Evolutionary conservation across 140 eudicot genomes (phyloP).

Genomic region (Oenanthe javanica): DNA sequence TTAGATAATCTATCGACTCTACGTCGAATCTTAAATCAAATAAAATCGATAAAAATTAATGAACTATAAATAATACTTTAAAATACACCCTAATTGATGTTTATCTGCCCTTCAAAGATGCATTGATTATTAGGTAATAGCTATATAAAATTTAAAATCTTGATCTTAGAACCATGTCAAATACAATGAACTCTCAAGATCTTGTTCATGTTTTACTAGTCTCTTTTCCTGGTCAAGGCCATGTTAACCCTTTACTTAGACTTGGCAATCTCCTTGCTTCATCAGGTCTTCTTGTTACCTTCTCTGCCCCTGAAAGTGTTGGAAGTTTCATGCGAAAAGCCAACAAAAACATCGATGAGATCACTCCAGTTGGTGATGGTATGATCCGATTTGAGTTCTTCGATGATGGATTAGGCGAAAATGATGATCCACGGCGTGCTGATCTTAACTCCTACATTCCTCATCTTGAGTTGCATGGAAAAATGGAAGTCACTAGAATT

Average conservation of each 20-base stretch:
- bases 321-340: conserved; percentile 35
- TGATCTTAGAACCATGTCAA: background rate
- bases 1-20: too few species aligned
- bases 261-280: conserved; percentile 49
- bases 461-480: conserved; percentile 35
- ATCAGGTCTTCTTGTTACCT: conserved; percentile 43
- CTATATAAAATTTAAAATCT: background rate
- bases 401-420: conserved; percentile 25
- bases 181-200: background rate
- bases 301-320: conserved; percentile 25
- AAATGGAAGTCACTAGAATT: conserved; percentile 14
- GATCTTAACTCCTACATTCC: conserved; percentile 28
- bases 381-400: conserved; percentile 54
- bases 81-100: too few species aligned
- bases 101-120: too few species aligned
- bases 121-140: too few species aligned
- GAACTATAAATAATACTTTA: too few species aligned
- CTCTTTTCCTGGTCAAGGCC: conserved; percentile 57
- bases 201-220: conserved; percentile 42
- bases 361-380: conserved; percentile 44
- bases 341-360: conserved; percentile 30
- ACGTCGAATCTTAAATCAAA: too few species aligned
- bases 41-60: too few species aligned
- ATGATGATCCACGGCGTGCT: conserved; percentile 15
- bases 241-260: conserved; percentile 52